These are phyloP conservation scores for Lactifluus echinatus DNA, from an alignment of 768 basidiomycete species.

Conservation along the genomic window DNA sequence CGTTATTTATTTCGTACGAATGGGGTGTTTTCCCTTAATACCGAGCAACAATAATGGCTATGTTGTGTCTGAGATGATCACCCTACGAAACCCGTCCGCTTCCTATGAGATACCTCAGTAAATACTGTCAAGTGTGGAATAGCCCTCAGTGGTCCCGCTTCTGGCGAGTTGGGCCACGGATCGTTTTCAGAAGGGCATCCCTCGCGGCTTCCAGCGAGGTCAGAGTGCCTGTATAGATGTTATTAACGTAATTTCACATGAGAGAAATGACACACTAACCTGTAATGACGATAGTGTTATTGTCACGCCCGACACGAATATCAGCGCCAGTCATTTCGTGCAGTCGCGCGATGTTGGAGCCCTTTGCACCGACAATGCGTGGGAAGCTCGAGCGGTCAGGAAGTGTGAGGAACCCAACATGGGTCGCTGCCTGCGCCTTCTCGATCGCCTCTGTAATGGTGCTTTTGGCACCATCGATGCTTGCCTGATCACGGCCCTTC, in stretches of 20 bases:
- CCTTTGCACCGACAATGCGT: conserved; percentile 87
- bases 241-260: conserved; percentile 9
- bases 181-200: conserved; percentile 62
- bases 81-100: neutral
- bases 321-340: conserved; percentile 86
- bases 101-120: conserved; percentile 4
- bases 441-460: conserved; percentile 60
- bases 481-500: conserved; percentile 67
- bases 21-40: neutral
- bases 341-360: conserved; percentile 80
- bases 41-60: conserved; percentile 6
- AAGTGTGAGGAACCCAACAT: conserved; percentile 80
- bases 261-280: conserved; percentile 36
- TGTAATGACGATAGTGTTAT: conserved; percentile 77
- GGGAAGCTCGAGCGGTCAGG: conserved; percentile 82
- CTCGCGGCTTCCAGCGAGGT: conserved; percentile 62
- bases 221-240: conserved; percentile 47
- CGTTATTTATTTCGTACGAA: neutral
- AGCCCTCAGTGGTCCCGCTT: conserved; percentile 2
- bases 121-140: neutral
- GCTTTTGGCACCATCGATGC: conserved; percentile 67
- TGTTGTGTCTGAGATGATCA: neutral
- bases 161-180: conserved; percentile 20
- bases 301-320: conserved; percentile 84
- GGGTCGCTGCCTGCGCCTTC: conserved; percentile 61